Conservation (phyloP, 2,329 filamentous ascomycete genomes). For the Escovopsis sp. region DNA sequence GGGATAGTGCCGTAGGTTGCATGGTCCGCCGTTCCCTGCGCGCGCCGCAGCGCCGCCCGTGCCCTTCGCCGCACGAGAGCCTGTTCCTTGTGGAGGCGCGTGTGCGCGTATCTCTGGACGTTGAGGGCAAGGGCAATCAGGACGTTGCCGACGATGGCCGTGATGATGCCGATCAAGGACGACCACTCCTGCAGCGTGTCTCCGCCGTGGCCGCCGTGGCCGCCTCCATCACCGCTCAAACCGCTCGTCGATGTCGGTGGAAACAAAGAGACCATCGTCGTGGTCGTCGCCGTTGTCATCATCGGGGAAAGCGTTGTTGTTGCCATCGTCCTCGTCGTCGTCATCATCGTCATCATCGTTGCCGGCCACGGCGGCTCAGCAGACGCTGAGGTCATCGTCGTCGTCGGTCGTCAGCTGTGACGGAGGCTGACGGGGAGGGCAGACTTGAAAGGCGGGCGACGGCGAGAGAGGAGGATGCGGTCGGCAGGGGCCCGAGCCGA, state of each 20-base stretch:
- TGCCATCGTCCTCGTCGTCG: neutral
- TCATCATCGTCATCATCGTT: constrained; percentile 1
- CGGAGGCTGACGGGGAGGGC: constrained; percentile 6
- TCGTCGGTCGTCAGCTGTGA: constrained; percentile 9
- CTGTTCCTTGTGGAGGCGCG: constrained; percentile 60
- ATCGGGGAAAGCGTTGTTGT: constrained; percentile 4
- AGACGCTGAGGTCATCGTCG: constrained; percentile 13
- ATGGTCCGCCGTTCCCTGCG: constrained; percentile 15
- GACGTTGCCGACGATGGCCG: constrained; percentile 82
- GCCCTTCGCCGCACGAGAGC: constrained; percentile 41
- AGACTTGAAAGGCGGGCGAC: neutral
- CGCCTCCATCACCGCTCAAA: constrained; percentile 2
- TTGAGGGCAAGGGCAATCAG: constrained; percentile 93
- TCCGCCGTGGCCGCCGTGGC: constrained; percentile 15
- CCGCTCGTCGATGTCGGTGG: constrained; percentile 3
- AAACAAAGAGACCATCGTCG: constrained; percentile 4
- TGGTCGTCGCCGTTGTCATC: neutral
- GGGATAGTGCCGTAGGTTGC: constrained; percentile 22
- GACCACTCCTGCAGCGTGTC: constrained; percentile 60
- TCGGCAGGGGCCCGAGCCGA: constrained; percentile 2
- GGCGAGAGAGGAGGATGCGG: neutral
- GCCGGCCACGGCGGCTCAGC: constrained; percentile 12
- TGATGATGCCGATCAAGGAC: constrained; percentile 85
- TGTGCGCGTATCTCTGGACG: constrained; percentile 90
- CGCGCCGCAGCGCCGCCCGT: constrained; percentile 36